phyloP scores from a whole-genome alignment of 2,329 filamentous ascomycete genomes.

The Diaporthe eres region DNA sequence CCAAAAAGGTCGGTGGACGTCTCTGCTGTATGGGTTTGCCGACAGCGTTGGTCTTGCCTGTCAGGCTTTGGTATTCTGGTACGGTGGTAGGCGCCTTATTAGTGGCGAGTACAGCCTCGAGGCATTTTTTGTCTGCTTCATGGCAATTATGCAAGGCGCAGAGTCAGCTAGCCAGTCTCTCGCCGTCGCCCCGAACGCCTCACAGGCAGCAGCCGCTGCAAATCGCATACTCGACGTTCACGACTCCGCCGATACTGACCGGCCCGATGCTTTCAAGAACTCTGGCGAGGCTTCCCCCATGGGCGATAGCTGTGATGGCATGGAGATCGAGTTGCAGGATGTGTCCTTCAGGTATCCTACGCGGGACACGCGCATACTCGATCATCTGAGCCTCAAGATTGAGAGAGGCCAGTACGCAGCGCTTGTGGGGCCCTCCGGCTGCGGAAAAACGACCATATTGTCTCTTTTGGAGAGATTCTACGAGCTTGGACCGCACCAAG shows the following conservation, averaged over 20 bases:
- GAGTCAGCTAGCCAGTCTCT: conserved; percentile 52
- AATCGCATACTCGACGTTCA: conserved; percentile 63
- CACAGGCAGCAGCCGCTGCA: conserved; percentile 50
- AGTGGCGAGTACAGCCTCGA: conserved; percentile 80
- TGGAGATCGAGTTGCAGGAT: conserved; percentile 84
- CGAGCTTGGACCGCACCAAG: conserved; percentile 72
- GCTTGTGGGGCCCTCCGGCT: conserved; percentile 93
- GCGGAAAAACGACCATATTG: conserved; percentile 95
- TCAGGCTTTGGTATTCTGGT: conserved; percentile 89
- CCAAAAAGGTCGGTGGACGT: conserved; percentile 58
- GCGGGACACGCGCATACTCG: conserved; percentile 91
- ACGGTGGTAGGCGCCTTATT: conserved; percentile 83
- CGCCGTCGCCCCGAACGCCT: conserved; percentile 51
- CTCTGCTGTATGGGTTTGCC: conserved; percentile 79
- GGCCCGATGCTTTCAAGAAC: conserved; percentile 27
- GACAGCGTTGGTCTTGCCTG: conserved; percentile 14
- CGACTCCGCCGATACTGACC: conserved; percentile 74
- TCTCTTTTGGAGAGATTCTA: conserved; percentile 95
- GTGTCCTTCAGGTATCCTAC: conserved; percentile 97
- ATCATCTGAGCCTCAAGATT: conserved; percentile 82
- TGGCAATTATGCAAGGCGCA: conserved; percentile 84
- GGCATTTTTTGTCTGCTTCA: conserved; percentile 94
- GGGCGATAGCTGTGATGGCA: conserved; percentile 74
- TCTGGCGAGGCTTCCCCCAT: conserved; percentile 59
- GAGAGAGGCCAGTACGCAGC: conserved; percentile 87